Percentiles rank a stretch among this genome's conserved stretches.
phyloP scores from a whole-genome alignment of 2,329 filamentous ascomycete species.

The Macroventuria anomochaeta region DNA sequence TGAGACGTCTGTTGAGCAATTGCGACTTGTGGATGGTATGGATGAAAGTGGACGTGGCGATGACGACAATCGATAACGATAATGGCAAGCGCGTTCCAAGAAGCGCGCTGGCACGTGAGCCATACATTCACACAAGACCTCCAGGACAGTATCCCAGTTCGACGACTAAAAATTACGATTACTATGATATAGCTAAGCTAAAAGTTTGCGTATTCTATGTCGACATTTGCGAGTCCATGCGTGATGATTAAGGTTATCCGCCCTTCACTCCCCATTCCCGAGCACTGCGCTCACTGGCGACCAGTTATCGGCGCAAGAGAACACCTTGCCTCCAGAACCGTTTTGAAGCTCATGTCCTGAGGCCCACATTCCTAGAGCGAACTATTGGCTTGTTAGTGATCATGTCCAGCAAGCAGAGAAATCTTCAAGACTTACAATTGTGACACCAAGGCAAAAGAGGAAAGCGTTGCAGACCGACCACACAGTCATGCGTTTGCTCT shows the following conservation, averaged over 20 bases:
- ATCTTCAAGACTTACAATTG: slow-evolving; percentile 32
- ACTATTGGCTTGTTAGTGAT: slow-evolving; percentile 21
- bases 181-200: not conserved
- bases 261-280: not conserved
- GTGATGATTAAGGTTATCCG: too few species aligned
- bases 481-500: slow-evolving; percentile 49
- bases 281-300: slow-evolving; percentile 21
- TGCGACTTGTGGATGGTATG: not conserved
- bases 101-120: slow-evolving; percentile 8
- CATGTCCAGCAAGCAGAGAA: not conserved
- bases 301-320: slow-evolving; percentile 43
- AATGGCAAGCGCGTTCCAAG: slow-evolving; percentile 1
- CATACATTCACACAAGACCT: not conserved
- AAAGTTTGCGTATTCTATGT: not conserved
- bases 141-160: too few species aligned
- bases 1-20: not conserved
- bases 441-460: slow-evolving; percentile 48
- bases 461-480: slow-evolving; percentile 55
- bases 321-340: slow-evolving; percentile 35
- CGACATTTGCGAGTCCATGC: too few species aligned
- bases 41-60: not conserved
- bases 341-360: slow-evolving; percentile 32
- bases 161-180: not conserved
- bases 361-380: slow-evolving; percentile 39
- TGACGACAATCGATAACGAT: slow-evolving; percentile 12